Conservation (phyloP, 2,329 filamentous ascomycete genomes). For the Pseudocercospora macadamiae region DNA sequence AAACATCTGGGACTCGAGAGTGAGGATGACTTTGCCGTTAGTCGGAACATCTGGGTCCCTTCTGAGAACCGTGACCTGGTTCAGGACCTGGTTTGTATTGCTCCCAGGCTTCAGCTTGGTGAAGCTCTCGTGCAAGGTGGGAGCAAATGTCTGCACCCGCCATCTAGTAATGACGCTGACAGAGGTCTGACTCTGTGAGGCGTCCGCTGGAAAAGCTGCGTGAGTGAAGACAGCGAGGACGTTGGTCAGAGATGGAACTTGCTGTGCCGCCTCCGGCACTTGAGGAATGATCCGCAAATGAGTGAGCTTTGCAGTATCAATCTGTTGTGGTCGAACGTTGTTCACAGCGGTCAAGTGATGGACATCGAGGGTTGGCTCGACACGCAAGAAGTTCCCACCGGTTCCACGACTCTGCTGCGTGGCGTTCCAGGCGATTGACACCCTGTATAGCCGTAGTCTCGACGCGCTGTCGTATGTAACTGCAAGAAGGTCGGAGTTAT, state of each 20-base stretch:
- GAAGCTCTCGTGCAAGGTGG: conserved; percentile 41
- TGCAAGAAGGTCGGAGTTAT: conserved; percentile 62
- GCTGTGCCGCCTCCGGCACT: conserved; percentile 60
- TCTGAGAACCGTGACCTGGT: conserved; percentile 54
- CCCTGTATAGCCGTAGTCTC: conserved; percentile 73
- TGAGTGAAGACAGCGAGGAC: conserved; percentile 73
- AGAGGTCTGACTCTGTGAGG: conserved; percentile 63
- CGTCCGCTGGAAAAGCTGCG: conserved; percentile 43
- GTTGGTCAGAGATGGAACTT: conserved; percentile 49
- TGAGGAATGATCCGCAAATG: conserved; percentile 40
- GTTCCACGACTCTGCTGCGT: conserved; percentile 40
- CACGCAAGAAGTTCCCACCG: conserved; percentile 28
- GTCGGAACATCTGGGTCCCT: conserved; percentile 69
- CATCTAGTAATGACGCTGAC: conserved; percentile 81
- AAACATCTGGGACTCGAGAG: conserved; percentile 68
- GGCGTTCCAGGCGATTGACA: conserved; percentile 74
- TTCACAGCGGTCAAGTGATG: conserved; percentile 33
- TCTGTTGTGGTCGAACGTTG: conserved; percentile 32
- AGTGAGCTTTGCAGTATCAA: conserved; percentile 31
- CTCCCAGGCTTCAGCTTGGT: conserved; percentile 35
- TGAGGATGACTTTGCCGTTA: conserved; percentile 68
- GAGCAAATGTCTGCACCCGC: conserved; percentile 65
- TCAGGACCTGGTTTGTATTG: conserved; percentile 22
- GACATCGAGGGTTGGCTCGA: conserved; percentile 36
- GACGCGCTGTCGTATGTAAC: conserved; percentile 70